These are phyloP conservation scores for Sporothrix humicola DNA, from an alignment of 2,329 filamentous ascomycete genomes.

Conservation along the genomic window DNA sequence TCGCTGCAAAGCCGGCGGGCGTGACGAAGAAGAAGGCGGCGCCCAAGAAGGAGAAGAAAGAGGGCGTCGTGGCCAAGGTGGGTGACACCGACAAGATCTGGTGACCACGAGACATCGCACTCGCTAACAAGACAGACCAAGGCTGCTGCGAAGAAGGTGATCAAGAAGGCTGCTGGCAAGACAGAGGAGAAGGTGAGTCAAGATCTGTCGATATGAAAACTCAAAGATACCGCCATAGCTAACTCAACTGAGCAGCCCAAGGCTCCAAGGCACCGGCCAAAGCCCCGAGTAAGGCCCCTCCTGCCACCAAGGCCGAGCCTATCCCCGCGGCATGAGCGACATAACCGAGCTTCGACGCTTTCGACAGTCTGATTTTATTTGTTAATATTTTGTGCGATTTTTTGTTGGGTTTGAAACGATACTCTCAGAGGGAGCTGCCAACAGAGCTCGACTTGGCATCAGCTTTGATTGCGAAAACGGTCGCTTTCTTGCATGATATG, in stretches of 20 bases:
- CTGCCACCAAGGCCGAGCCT: conserved; percentile 44
- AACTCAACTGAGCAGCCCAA: conserved; percentile 41
- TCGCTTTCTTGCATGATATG: not conserved
- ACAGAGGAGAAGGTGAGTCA: conserved; percentile 39
- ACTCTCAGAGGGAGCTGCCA: not conserved
- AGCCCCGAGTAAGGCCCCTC: conserved; percentile 19
- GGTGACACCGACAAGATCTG: no score
- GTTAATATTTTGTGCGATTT: not conserved
- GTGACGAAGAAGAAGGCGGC: conserved; percentile 49
- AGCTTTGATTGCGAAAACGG: conserved; percentile 4
- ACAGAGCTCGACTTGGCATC: not conserved
- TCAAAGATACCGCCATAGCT: not conserved
- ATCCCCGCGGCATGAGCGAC: conserved; percentile 1
- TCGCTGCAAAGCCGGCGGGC: conserved; percentile 44
- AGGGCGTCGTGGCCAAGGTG: conserved; percentile 44
- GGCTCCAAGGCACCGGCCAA: conserved; percentile 31
- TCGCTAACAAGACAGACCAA: conserved; percentile 19
- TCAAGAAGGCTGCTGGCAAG: conserved; percentile 41
- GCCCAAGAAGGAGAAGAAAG: conserved; percentile 49
- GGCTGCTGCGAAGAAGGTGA: conserved; percentile 42
- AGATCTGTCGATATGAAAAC: not conserved
- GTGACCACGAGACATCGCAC: no score
- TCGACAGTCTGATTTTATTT: not conserved
- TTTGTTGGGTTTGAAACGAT: not conserved
- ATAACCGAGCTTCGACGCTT: not conserved